These are phyloP conservation scores for Coriaria nepalensis DNA, from an alignment of 306 rosid genomes.

Conservation along the genomic window DNA sequence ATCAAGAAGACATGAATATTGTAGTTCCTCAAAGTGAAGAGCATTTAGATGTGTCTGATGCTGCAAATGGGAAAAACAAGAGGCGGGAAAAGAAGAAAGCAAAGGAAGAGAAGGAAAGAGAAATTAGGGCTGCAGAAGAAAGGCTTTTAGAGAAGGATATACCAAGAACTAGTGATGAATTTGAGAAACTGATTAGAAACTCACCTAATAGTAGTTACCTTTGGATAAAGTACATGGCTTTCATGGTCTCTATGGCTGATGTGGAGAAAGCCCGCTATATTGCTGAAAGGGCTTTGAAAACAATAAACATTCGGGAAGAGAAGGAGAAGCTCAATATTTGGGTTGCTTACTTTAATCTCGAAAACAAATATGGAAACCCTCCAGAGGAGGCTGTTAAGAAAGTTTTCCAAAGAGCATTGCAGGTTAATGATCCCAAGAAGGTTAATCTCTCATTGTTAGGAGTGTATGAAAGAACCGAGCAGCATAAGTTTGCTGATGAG, in stretches of 20 bases:
- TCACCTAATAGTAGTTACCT: slow-evolving; percentile 85
- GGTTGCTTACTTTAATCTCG: slow-evolving; percentile 88
- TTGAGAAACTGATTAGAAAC: slow-evolving; percentile 76
- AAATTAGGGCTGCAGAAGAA: slow-evolving; percentile 72
- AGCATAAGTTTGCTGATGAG: slow-evolving; percentile 52
- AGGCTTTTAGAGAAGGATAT: slow-evolving; percentile 63
- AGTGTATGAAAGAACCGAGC: slow-evolving; percentile 78
- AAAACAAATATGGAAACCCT: slow-evolving; percentile 75
- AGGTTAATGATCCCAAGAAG: slow-evolving; percentile 61
- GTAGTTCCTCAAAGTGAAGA: slow-evolving; percentile 25
- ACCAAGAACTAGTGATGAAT: slow-evolving; percentile 82
- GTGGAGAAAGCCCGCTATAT: slow-evolving; percentile 83
- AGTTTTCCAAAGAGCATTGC: slow-evolving; percentile 70
- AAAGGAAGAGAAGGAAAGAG: slow-evolving; percentile 66
- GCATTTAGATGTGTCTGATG: slow-evolving; percentile 18
- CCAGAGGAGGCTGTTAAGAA: slow-evolving; percentile 72
- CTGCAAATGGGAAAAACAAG: slow-evolving; percentile 38
- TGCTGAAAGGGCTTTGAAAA: slow-evolving; percentile 87
- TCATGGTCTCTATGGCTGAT: slow-evolving; percentile 54
- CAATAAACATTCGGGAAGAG: slow-evolving; percentile 78
- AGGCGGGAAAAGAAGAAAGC: slow-evolving; percentile 49
- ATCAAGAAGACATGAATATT: slow-evolving; percentile 25
- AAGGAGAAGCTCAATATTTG: slow-evolving; percentile 83
- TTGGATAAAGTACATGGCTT: slow-evolving; percentile 88
- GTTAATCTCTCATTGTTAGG: slow-evolving; percentile 73